Base-by-base conservation (phyloP, 2,329 filamentous ascomycete species). In the Beauveria varroae region DNA sequence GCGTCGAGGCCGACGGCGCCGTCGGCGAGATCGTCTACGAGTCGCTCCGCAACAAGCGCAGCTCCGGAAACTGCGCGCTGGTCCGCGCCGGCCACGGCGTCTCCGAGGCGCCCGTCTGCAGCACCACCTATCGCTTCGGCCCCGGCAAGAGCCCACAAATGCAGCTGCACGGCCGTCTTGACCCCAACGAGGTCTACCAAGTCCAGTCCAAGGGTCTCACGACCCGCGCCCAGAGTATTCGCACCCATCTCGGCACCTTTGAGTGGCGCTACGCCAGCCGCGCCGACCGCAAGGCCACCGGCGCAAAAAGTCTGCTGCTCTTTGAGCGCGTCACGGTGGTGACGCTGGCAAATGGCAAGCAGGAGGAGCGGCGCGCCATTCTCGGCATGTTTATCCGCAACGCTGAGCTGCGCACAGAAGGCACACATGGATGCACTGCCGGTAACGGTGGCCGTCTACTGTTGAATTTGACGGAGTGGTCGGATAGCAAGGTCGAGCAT, bases 121-220 rank as follows among this genome's bases (percentile, higher is more conserved):
- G 69, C 1, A 86, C 84, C 0, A 78, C 75, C 3, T 86, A 86
- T 70, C 79, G 78, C 64, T 85, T 81, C 66, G 84, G 84, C 0
- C 83, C 83, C 1, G 76, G 75, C 46, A 75, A 76, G 2, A 76
- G 80, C 7, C 84, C 84, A 3, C 70, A 76, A 49, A 71, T 87
- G 26, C 63, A 65, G 40, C 65, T 71, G 52, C 34, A 63, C 24
- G 62, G 62, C 30, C 49, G 57, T 58, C 53, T 40, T 59, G 28
- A 50, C 53, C 50, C 46, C 49, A 20, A 65, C 18, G 68, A 73
- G 5, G 69, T 70, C 12, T 65, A 71, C 9, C 67, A 68, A 44
- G 66, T 70, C 37, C 57, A 54, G 20, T 66, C 69, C 60, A 70
- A 75, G 22, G 77, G 76, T 63, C 72, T 79, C 67, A 72, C 77